Evolutionary conservation across 305 asterid genomes (phyloP).

Genomic region (Nicotiana rustica): DNA sequence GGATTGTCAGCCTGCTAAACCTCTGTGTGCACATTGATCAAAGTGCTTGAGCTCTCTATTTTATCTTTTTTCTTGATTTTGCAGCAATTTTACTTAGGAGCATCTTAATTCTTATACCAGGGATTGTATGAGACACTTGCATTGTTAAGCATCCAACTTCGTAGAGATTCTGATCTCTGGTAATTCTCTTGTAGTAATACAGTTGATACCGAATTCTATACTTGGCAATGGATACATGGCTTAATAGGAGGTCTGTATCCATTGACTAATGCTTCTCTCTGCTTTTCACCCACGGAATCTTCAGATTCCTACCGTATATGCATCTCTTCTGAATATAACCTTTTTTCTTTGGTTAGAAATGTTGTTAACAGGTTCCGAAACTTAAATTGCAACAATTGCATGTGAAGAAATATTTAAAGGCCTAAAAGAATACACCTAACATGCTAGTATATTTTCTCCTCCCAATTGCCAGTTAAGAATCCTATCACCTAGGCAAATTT

Average conservation of each 20-base stretch:
- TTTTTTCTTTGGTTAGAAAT: not conserved
- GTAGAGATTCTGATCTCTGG: not conserved
- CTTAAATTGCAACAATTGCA: slow-evolving; percentile 4
- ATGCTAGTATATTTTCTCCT: not conserved
- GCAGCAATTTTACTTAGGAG: not conserved
- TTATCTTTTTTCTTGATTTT: no score
- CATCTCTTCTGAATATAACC: not conserved
- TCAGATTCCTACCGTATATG: not conserved
- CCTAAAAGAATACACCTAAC: slow-evolving; percentile 12
- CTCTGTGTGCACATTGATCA: no score
- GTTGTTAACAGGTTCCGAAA: not conserved
- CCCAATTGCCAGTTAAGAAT: not conserved
- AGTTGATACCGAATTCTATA: not conserved
- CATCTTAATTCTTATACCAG: not conserved
- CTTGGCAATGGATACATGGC: not conserved
- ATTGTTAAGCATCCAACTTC: slow-evolving; percentile 25
- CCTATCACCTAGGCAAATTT: not conserved
- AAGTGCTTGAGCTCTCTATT: no score
- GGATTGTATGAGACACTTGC: not conserved
- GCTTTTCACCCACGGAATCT: slow-evolving; percentile 14
- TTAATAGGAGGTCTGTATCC: not conserved
- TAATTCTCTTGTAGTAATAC: not conserved
- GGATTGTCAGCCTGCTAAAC: no score
- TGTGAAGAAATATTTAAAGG: not conserved
- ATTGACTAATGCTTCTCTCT: slow-evolving; percentile 12